Base-by-base conservation (phyloP, 768 basidiomycete genomes). In the Trametes villosa region DNA sequence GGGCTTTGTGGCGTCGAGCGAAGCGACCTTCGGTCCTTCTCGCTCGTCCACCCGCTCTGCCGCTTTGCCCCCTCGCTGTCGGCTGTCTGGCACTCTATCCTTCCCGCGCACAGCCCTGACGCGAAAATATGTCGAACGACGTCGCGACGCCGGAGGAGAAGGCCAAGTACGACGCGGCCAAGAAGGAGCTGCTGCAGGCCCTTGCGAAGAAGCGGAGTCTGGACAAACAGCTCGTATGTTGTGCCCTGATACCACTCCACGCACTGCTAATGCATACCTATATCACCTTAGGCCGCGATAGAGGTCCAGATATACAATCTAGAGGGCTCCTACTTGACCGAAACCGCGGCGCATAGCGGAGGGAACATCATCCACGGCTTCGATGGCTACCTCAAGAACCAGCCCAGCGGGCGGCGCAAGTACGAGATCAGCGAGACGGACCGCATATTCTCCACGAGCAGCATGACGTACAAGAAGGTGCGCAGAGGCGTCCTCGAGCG, bases 351-450 rank as follows among this genome's bases (percentile, higher is more conserved):
- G 0, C 87, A 89, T 62, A 87, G 85, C 66, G 91, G 92, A 18
- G 92, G 92, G 30, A 94, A 94, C 66, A 93, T 94, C 53, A 88
- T 94, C 36, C 88, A 88, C 67, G 92, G 92, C 4, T 94, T 94
- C 64, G 92, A 94, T 55, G 86, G 87, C 41, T 94, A 93, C 70
- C 83, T 94, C 59, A 94, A 94, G 74, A 87, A 87, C 66, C 88
- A 87, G 59, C 82, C 82, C 0, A 78, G 82, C 9, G 85, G 82
- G 8, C 78, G 91, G 67, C 81, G 88, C 70, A 87, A 86, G 69
- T 85, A 87, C 65, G 91, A 94, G 65, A 82, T 92, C 58, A 84
- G 82, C 62, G 92, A 94, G 57, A 76, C 82, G 13, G 92, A 94
- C 69, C 81, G 92, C 47, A 77, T 93, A 62, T 94, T 94, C 74